Evolutionary conservation across 129 eudicot species (phyloP), one percentile per base, ranked within the genome.

Genomic region (Centrapalus pauciflorus): DNA sequence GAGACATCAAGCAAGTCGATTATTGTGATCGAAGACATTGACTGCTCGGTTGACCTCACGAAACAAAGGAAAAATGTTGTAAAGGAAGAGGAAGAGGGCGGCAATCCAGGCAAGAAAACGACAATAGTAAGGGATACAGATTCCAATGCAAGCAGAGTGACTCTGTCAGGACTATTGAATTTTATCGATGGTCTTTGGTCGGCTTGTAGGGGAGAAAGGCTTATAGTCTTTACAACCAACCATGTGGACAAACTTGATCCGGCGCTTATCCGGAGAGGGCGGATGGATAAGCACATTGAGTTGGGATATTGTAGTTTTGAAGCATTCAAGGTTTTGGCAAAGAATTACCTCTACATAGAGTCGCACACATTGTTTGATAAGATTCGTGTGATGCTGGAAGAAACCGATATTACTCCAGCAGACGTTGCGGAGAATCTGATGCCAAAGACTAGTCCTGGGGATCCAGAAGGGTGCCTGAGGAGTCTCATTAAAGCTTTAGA

Each of bases 1-100:
- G 80, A 70, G 32, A 75, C 84, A 13, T 54, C 77, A 3, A 69
- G 84, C n/a, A 80, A 80, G 63, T 70, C 81, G 23, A 80, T 80
- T 4, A 65, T 75, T 48, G 64, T 79, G 11, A 74, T 79, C 6
- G 84, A 79, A 35, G 84, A 79, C 26, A 74, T 73, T 32, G 84
- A 79, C 46, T 78, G 82, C 40, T 78, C 82, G 0, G 33, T 66
- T 17, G 82, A 72, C 52, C 65, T 78, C 16, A 71, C 82, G 5
- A 72, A 78, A 6, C 72, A 77, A 32, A 24, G 81, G 52, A 70
- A 70, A 48, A 63, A 64, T 52, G 63, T 62, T 4, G 69, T 41
- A 57, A 65, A 63, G 40, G 77, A 63, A n/a, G 61, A n/a, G 2
- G 59, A 67, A 34, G 75, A 70, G 45, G 59, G 9, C 9, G 64